Evolutionary conservation across 139 green algal species (phyloP), one percentile per base, ranked within the genome.

Genomic region (Asterochloris sp.): DNA sequence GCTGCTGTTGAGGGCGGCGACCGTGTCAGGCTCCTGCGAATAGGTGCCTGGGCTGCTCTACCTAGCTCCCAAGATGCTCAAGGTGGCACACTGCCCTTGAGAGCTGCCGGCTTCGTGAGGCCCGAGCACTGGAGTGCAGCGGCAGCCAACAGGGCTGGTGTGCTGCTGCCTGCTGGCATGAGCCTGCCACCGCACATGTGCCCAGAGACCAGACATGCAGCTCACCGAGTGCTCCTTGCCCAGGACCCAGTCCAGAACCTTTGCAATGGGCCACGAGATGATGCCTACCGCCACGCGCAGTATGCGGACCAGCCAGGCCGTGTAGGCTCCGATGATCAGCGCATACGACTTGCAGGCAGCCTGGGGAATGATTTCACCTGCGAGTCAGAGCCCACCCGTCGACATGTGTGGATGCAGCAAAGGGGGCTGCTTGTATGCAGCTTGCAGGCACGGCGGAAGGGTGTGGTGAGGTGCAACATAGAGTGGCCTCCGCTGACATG

Each of bases 331-430:
- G 1, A 90, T 85, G 21, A 81, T 47, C 68, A 91, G 82, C 10
- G 84, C 87, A 68, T 89, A 87, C 14, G 82, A 80, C 64, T 84
- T 88, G 86, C 88, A 91, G 1, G 89, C 61, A 38, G 86, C 86
- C 21, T 88, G 85, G 0, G 89, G 89, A 12, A 92, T 87, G 78
- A 93, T 92, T 67, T 93, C 89, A 29, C 87, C 87, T 90, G 79
- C 78, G 74, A 69, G 14, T 54, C 38, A 54, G 38, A 6, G 38
- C 38, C 38, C 19, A n/a, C 11, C 29, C 10, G 21, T 26, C 0
- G 28, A 12, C 11, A 13, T 62, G 27, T 14, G 66, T 64, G 24
- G 14, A 66, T 21, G 69, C 24, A 54, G 23, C 38, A 6, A 54
- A 2, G 38, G 38, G 38, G 38, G 38, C 38, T 54, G 38, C 38